Evolutionary conservation across 1,284 basidiomycete genomes (phyloP), one percentile per base, ranked within the genome.

Genomic region (Cutaneotrichosporon dermatis): DNA sequence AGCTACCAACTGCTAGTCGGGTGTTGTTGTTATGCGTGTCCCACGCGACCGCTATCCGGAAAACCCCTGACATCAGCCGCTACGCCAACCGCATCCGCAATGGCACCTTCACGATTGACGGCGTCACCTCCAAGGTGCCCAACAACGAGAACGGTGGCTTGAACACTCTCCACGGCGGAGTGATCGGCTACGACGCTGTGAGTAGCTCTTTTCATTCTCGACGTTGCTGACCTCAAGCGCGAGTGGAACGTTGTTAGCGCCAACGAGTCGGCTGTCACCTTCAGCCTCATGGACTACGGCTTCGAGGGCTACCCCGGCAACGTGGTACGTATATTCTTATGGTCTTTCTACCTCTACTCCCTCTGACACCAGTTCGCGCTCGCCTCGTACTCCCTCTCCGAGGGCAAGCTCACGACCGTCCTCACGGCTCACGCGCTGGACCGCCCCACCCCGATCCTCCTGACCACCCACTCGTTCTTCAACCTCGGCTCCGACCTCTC

Each of bases 381-480:
- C 54, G 67, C 70, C 15, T 68, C 67, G 10, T 72, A 70, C 57
- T 57, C 66, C 8, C 49, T 71, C 3, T 36, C 65, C 6, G 34
- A 43, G 15, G 59, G 62, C 42, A 60, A 55, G 54, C 56, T 63
- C 53, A 58, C 55, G 9, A 50, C 54, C 4, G 54, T 56, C 2
- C 53, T 65, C n/a, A 51, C 41, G 11, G 58, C 46, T 3, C 9
- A 51, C 13, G 54, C 64, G 10, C 51, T 67, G 16, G 68, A 71
- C 57, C 33, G 52, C 8, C 33, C 63, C 13, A 74, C 72, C 2
- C 72, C 72, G 5, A 62, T 72, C 55, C 67, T 70, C 57, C 66
- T 72, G 34, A 66, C 69, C 4, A 72, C 69, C 11, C 72, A 74
- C 61, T 66, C 67, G 34, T 74, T 69, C 64, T 74, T 69, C 68